A percentile compares a stretch with the other conserved stretches of the same genome.
Evolutionary conservation across 768 basidiomycete species (phyloP).

Genomic region (Suillus alpinus): DNA sequence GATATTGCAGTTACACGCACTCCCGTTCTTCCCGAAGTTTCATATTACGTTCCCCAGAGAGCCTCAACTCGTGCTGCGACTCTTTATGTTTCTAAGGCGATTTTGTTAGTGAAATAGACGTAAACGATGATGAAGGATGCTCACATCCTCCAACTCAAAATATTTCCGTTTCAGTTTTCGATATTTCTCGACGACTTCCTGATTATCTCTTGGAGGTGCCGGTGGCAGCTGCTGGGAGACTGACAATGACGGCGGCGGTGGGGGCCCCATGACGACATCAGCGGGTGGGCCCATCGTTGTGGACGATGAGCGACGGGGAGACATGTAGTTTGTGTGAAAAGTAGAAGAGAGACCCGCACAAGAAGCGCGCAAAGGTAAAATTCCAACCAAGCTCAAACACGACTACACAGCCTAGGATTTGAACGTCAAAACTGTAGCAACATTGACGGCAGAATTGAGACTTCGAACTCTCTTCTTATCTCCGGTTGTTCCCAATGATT

Average conservation of each 20-base stretch:
- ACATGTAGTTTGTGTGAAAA: constrained; percentile 27
- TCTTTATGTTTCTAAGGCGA: constrained; percentile 57
- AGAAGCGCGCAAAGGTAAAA: constrained; percentile 20
- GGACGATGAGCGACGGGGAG: constrained; percentile 21
- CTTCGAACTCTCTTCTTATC: not conserved
- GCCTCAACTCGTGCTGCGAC: constrained; percentile 50
- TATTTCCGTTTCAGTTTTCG: constrained; percentile 62
- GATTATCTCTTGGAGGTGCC: constrained; percentile 34
- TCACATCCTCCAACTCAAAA: constrained; percentile 69
- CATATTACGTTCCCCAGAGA: constrained; percentile 62
- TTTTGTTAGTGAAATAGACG: constrained; percentile 16
- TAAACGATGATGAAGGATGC: constrained; percentile 19
- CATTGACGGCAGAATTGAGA: not conserved
- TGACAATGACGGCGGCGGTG: constrained; percentile 36
- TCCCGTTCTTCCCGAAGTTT: constrained; percentile 61
- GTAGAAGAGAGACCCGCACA: constrained; percentile 14
- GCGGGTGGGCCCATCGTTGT: constrained; percentile 37
- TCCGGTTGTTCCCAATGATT: not conserved
- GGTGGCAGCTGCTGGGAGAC: constrained; percentile 25
- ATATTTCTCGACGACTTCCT: constrained; percentile 61
- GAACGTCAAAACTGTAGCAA: not conserved
- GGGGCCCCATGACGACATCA: constrained; percentile 52
- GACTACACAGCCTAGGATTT: constrained; percentile 24
- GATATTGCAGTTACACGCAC: constrained; percentile 37
- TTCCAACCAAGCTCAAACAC: constrained; percentile 34